phyloP scores from a whole-genome alignment of 176 grass and related monocot species.

The Paspalum vaginatum region DNA sequence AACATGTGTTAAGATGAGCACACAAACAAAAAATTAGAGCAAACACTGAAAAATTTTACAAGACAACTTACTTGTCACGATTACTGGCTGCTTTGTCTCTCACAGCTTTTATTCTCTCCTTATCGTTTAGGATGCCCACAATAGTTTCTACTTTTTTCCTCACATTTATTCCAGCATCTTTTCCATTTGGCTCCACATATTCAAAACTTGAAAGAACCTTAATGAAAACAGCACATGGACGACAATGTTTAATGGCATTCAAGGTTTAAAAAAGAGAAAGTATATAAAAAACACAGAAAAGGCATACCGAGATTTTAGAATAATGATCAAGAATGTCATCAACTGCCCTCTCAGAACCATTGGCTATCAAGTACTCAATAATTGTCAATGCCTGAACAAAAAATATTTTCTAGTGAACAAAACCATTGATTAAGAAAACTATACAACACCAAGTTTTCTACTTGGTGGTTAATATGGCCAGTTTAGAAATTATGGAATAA shows the following conservation, averaged over 20 bases:
- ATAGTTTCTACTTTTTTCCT: conserved; percentile 98
- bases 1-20: conserved; percentile 39
- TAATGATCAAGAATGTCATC: conserved; percentile 92
- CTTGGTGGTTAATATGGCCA: conserved; percentile 19
- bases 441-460: conserved; percentile 11
- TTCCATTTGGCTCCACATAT: conserved; percentile 95
- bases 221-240: conserved; percentile 39
- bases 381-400: conserved; percentile 76
- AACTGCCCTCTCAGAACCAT: conserved; percentile 94
- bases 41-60: conserved; percentile 21
- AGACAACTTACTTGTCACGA: conserved; percentile 81
- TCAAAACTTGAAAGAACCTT: conserved; percentile 93
- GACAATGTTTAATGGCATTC: conserved; percentile 27
- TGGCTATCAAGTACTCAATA: conserved; percentile 96
- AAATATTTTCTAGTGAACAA: conserved; percentile 33
- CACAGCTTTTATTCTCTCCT: conserved; percentile 84
- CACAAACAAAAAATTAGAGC: background rate
- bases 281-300: conserved; percentile 23
- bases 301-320: conserved; percentile 84
- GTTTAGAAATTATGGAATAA: conserved; percentile 18
- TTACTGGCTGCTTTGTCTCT: conserved; percentile 90
- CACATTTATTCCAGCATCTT: conserved; percentile 96
- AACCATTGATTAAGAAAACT: conserved; percentile 17
- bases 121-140: conserved; percentile 79
- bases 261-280: conserved; percentile 27